A percentile compares a stretch with the other conserved stretches of the same genome.
Evolutionary conservation across 345 rosid genomes (phyloP).

Genomic region (Salix exigua): DNA sequence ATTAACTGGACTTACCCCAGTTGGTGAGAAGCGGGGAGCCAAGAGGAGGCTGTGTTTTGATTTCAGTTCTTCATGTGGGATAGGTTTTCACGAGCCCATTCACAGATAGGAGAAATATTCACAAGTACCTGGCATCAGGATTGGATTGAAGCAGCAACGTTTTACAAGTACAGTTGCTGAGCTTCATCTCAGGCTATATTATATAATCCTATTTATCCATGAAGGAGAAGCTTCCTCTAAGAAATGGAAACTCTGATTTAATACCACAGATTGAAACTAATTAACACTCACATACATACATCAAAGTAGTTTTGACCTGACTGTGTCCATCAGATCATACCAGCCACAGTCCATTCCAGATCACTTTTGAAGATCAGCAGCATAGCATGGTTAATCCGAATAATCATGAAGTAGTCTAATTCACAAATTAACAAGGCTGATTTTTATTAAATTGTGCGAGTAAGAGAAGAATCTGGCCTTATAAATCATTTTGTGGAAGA

Average conservation of each 20-base stretch:
- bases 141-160: neutral
- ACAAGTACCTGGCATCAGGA: too few species aligned
- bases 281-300: neutral
- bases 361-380: neutral
- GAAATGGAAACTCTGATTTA: neutral
- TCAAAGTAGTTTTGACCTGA: too few species aligned
- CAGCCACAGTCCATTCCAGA: neutral
- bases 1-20: neutral
- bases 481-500: neutral
- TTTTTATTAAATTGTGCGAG: neutral
- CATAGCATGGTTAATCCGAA: neutral
- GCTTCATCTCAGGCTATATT: too few species aligned
- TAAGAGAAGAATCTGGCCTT: neutral
- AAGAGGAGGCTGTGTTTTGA: neutral
- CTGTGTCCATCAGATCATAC: neutral
- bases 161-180: too few species aligned
- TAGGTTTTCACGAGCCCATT: neutral
- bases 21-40: neutral
- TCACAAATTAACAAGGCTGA: neutral
- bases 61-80: neutral
- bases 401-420: neutral
- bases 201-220: neutral
- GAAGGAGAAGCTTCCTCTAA: neutral
- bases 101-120: too few species aligned
- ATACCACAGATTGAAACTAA: neutral